Percentiles rank a stretch among this genome's conserved stretches.
These are phyloP conservation scores for Rhodotorula babjevae DNA, from an alignment of 768 basidiomycete species.

Conservation along the genomic window DNA sequence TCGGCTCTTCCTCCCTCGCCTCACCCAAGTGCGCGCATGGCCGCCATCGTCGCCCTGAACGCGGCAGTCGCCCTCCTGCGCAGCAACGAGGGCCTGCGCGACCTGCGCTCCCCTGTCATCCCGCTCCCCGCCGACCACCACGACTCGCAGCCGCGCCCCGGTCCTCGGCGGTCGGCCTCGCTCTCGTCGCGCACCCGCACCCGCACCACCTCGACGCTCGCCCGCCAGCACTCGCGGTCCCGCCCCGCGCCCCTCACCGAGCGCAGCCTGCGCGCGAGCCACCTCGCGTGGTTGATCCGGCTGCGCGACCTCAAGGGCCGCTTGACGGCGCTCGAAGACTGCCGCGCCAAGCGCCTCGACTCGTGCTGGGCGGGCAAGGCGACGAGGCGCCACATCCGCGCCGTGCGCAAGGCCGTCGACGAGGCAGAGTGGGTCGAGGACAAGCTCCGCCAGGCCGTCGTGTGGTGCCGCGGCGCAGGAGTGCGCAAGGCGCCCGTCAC, in stretches of 20 bases:
- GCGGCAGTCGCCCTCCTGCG: not conserved
- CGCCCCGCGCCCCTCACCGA: constrained; percentile 10
- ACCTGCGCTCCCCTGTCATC: constrained; percentile 2
- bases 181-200: not conserved
- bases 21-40: not conserved
- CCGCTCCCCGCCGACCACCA: not conserved
- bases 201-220: not conserved
- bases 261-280: constrained; percentile 6
- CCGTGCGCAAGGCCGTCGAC: not conserved
- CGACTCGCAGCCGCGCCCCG: not conserved
- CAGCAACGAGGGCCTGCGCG: not conserved
- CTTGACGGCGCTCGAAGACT: not conserved
- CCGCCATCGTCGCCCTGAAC: not conserved
- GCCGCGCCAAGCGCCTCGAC: not conserved
- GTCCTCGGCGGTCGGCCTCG: not conserved
- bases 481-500: constrained; percentile 13
- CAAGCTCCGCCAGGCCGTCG: constrained; percentile 5
- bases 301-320: constrained; percentile 5
- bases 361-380: constrained; percentile 25
- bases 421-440: constrained; percentile 31
- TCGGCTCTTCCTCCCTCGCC: not conserved
- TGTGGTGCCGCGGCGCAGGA: constrained; percentile 8
- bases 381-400: not conserved
- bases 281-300: constrained; percentile 27
- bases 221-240: not conserved